A percentile compares a stretch with the other conserved stretches of the same genome.
These are phyloP conservation scores for Blastocystis sp. DNA, from an alignment of 352 stramenopile genomes.

Conservation along the genomic window DNA sequence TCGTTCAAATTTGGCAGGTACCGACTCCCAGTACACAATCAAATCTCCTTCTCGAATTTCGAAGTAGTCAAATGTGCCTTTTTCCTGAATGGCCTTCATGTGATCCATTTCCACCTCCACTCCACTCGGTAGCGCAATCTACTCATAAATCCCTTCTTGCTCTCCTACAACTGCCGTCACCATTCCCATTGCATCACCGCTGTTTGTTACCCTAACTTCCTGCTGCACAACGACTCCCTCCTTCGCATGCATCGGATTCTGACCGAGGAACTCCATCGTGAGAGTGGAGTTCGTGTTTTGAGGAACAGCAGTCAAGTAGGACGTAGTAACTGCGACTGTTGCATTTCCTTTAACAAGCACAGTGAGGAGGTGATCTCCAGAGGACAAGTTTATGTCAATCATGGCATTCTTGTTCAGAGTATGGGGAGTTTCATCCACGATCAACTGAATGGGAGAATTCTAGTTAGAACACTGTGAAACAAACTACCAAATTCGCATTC, in stretches of 20 bases:
- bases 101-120: neutral
- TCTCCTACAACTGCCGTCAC: slow-evolving; percentile 34
- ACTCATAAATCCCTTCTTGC: neutral
- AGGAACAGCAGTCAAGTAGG: neutral
- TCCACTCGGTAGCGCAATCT: slow-evolving; percentile 15
- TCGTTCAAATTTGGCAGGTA: neutral
- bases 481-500: neutral
- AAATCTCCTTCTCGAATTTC: neutral
- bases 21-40: slow-evolving; percentile 16
- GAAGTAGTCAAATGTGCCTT: slow-evolving; percentile 16
- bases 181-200: neutral
- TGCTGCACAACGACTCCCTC: neutral
- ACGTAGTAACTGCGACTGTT: neutral
- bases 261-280: neutral
- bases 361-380: neutral
- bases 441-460: too few relatives aligned
- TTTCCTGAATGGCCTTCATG: slow-evolving; percentile 22
- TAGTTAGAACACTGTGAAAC: neutral
- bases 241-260: neutral
- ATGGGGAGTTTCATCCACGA: too few relatives aligned
- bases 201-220: neutral
- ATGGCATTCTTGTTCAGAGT: neutral
- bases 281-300: neutral
- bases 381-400: neutral
- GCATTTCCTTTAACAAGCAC: neutral